Base-by-base conservation (phyloP, 345 rosid genomes). In the Populus simonii region DNA sequence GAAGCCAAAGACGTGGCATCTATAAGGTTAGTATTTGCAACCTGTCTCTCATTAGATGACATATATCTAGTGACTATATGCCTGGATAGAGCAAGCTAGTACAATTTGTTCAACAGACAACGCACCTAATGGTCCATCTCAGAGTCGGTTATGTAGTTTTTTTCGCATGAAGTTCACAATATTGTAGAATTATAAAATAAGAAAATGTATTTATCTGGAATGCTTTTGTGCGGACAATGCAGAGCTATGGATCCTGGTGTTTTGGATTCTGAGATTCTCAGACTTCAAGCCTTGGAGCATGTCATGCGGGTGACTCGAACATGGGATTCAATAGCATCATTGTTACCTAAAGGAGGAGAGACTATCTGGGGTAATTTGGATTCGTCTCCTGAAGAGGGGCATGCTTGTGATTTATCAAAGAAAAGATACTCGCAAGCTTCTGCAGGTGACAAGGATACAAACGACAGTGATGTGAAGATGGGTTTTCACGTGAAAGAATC, bases 341-440 rank as follows among this genome's bases (percentile, higher is more conserved):
- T 91, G 87, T 22, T 93, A 74, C 96, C 94, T 45, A 92, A 92
- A 78, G 96, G 98, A 4, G 94, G 98, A 82, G 94, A 93, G 75
- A 74, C 87, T 35, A 85, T 92, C 25, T 92, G 94, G 98, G 94
- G 94, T 1, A 71, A 83, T 86, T 71, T 86, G 81, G 92, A 93
- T 62, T 84, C 87, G 82, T 86, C 90, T 12, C 89, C 88, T 4
- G 93, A 90, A 83, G 94, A 90, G 83, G 86, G 83, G 41, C 70
- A 79, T 38, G 71, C 41, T 8, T 90, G 90, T 59, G 77, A 36
- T 73, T 78, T 77, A 63, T 78, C 82, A 20, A 92, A 78, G 83
- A 84, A 82, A 80, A 83, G 79, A 63, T 61, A 69, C 29, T 29
- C 29, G 22, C 82, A 70, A 74, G 76, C 77, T 17, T 75, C 74